These are phyloP conservation scores for Drechslerella coelobrocha DNA, from an alignment of 2,329 filamentous ascomycete species.

Conservation along the genomic window DNA sequence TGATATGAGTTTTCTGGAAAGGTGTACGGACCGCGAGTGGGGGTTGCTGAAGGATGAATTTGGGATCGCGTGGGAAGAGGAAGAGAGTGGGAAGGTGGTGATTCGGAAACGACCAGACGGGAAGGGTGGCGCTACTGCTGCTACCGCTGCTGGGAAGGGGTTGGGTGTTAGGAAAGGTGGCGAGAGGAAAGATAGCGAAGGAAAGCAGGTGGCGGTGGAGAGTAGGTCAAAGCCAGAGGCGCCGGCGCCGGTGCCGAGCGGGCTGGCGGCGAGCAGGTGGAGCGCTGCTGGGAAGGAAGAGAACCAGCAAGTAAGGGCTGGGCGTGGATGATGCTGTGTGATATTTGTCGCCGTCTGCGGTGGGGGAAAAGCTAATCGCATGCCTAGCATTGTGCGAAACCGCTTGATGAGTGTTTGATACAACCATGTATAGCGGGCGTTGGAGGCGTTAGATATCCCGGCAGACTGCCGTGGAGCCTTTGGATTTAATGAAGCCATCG, in stretches of 20 bases:
- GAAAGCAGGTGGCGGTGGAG: not conserved
- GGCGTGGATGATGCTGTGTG: not conserved
- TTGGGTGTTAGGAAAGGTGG: constrained; percentile 27
- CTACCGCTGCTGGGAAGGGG: constrained; percentile 58
- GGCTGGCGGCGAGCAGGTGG: constrained; percentile 37
- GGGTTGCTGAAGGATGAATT: constrained; percentile 70
- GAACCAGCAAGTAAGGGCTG: constrained; percentile 13
- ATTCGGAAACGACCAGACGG: constrained; percentile 72
- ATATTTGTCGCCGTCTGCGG: not conserved
- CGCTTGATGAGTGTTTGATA: too few species aligned
- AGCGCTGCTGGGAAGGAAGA: constrained; percentile 27
- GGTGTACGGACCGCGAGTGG: constrained; percentile 74
- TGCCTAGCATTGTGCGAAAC: too few species aligned
- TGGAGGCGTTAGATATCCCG: too few species aligned
- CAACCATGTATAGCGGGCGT: too few species aligned
- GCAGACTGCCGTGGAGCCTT: too few species aligned
- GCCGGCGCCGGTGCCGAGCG: not conserved
- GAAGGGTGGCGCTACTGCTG: constrained; percentile 2
- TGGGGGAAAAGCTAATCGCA: constrained; percentile 18
- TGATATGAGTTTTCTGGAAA: constrained; percentile 73
- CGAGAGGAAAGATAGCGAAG: constrained; percentile 16
- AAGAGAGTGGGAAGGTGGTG: constrained; percentile 68
- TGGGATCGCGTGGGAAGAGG: constrained; percentile 83
- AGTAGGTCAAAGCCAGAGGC: constrained; percentile 10
- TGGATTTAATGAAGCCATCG: too few species aligned